Percentiles rank a stretch among this genome's conserved stretches.
Conservation (phyloP, 768 basidiomycete genomes). For the Albatrellus ellisii region DNA sequence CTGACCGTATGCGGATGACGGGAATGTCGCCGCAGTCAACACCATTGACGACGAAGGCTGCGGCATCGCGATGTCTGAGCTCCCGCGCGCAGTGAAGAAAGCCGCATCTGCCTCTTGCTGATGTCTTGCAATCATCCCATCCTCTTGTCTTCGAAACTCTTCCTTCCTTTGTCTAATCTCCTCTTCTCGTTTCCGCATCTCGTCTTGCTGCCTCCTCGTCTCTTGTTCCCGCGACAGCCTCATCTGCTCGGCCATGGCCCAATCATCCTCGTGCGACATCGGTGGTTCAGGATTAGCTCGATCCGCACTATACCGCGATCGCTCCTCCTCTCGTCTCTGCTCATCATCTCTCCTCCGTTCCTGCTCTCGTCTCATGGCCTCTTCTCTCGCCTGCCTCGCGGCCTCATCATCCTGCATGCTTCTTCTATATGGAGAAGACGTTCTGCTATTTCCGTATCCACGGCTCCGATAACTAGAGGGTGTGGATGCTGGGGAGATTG, state of each 20-base stretch:
- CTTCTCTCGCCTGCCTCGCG: slow-evolving; percentile 26
- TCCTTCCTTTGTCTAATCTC: slow-evolving; percentile 24
- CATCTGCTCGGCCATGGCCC: slow-evolving; percentile 12
- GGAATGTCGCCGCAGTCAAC: too few relatives aligned
- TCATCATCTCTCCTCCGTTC: slow-evolving; percentile 27
- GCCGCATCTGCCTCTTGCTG: slow-evolving; percentile 36
- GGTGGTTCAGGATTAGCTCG: slow-evolving; percentile 11
- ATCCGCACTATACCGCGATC: slow-evolving; percentile 12
- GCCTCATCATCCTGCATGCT: slow-evolving; percentile 24
- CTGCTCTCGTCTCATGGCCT: slow-evolving; percentile 17
- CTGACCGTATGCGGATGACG: too few relatives aligned
- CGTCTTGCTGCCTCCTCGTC: slow-evolving; percentile 14
- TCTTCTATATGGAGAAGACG: slow-evolving; percentile 13
- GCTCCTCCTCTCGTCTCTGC: too few relatives aligned
- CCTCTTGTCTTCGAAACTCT: slow-evolving; percentile 38
- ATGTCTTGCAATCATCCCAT: slow-evolving; percentile 39
- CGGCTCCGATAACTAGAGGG: slow-evolving; percentile 13
- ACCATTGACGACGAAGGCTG: slow-evolving; percentile 5
- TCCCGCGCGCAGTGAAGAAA: slow-evolving; percentile 16
- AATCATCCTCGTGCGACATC: slow-evolving; percentile 13
- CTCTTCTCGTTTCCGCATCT: slow-evolving; percentile 17
- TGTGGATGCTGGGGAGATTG: slow-evolving; percentile 10
- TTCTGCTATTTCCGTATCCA: slow-evolving; percentile 5
- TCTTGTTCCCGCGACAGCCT: slow-evolving; percentile 12
- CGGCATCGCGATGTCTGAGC: slow-evolving; percentile 5